Evolutionary conservation across 768 basidiomycete species (phyloP), one percentile per base, ranked within the genome.

Genomic region (Pleurotus platypus): DNA sequence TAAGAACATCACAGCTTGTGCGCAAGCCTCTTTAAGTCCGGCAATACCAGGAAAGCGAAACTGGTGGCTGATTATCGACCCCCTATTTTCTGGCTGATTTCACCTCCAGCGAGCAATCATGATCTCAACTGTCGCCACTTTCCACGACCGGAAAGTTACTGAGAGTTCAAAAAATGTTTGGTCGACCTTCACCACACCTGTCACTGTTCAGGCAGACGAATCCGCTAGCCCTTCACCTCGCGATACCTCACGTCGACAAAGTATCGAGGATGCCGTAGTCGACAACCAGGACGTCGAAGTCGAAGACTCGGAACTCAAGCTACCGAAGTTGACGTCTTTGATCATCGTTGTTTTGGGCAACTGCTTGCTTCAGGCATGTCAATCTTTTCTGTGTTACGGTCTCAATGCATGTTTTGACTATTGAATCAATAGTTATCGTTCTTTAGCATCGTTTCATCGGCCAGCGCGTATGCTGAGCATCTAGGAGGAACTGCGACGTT

Each of bases 401-500:
- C 24, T 26, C 24, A 26, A 37, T 37, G n/a, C 16, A 39, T 37
- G 18, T n/a, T n/a, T 53, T n/a, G 30, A 5, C 16, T 9, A 12
- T 4, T 30, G 20, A 20, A 39, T 40, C 35, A 2, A 27, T 55
- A 88, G 87, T 64, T 85, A 4, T 81, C 84, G 0, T 89, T 89
- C 70, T 89, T 87, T 67, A 80, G 87, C 57, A 75, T 87, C 42
- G 82, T 89, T 3, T 84, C 87, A 2, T 86, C 87, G 1, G 82
- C 85, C 1, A 82, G 80, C 62, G 73, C 75, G 50, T 88, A 89
- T 63, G 82, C 85, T 0, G 75, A 81, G 58, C 73, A 80, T 60
- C 72, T 89, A 5, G 86, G 86, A 20, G 87, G 87, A 15, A 78
- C 72, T n/a, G 73, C 84, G n/a, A 85, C 84, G 0, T 90, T 89